A percentile compares a stretch with the other conserved stretches of the same genome.
These are phyloP conservation scores for Letharia lupina DNA, from an alignment of 495 filamentous ascomycete genomes.

Conservation along the genomic window DNA sequence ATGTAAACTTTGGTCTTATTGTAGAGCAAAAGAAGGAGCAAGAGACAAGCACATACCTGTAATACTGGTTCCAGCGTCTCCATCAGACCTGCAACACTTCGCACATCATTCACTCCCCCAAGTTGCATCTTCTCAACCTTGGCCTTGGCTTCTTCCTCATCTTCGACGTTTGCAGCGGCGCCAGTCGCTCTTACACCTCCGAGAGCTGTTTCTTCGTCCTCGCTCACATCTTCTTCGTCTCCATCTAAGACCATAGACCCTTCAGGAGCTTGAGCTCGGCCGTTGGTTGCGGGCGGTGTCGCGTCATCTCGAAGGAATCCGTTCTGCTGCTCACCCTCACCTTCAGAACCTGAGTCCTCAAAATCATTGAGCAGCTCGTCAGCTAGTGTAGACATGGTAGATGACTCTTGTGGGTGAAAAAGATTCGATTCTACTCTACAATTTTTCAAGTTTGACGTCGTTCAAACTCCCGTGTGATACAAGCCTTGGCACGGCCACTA, in stretches of 20 bases:
- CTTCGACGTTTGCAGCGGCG: slow-evolving; percentile 43
- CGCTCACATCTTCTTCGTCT: slow-evolving; percentile 31
- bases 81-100: slow-evolving; percentile 66
- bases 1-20: slow-evolving; percentile 38
- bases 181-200: slow-evolving; percentile 17
- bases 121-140: slow-evolving; percentile 74
- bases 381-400: slow-evolving; percentile 64
- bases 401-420: background rate
- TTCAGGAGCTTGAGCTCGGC: slow-evolving; percentile 30
- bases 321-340: slow-evolving; percentile 45
- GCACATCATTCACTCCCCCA: slow-evolving; percentile 60
- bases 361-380: slow-evolving; percentile 87
- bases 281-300: slow-evolving; percentile 27
- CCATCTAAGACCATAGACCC: slow-evolving; percentile 46
- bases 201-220: slow-evolving; percentile 23
- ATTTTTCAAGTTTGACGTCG: background rate
- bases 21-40: slow-evolving; percentile 6
- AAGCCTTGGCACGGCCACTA: background rate
- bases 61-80: slow-evolving; percentile 67
- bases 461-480: background rate
- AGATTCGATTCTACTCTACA: background rate
- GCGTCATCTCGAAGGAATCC: slow-evolving; percentile 33
- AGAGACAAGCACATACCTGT: slow-evolving; percentile 51
- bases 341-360: slow-evolving; percentile 61
- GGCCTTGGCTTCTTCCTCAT: slow-evolving; percentile 61